phyloP scores from a whole-genome alignment of 805 yeast genomes.

The Starmerella khaoyaiensis region DNA sequence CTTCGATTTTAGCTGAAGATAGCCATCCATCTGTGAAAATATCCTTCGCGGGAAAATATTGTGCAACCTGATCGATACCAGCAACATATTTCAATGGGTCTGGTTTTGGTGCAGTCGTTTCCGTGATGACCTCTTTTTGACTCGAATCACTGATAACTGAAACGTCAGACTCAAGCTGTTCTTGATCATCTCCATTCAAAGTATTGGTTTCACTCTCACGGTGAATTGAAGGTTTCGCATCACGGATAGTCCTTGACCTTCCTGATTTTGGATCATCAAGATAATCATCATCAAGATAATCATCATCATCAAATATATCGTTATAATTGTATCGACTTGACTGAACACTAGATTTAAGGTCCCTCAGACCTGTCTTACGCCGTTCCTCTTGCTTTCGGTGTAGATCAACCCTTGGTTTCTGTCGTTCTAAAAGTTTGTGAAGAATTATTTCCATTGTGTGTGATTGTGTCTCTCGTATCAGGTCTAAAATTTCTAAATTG shows the following conservation, averaged over 20 bases:
- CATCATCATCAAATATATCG: no score
- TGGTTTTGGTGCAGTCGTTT: background rate
- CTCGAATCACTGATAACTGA: background rate
- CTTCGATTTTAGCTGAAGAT: slow-evolving; percentile 57
- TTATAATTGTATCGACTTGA: no score
- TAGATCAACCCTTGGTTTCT: slow-evolving; percentile 6
- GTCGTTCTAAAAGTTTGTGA: slow-evolving; percentile 1
- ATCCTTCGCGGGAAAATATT: slow-evolving; percentile 15
- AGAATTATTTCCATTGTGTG: background rate
- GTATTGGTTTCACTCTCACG: no score
- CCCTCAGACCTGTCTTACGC: slow-evolving; percentile 2
- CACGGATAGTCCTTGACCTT: no score
- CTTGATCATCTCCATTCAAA: background rate
- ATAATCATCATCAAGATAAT: no score
- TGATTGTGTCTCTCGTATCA: slow-evolving; percentile 1
- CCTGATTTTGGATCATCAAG: no score
- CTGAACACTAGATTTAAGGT: background rate
- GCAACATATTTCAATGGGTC: slow-evolving; percentile 21
- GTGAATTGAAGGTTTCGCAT: no score
- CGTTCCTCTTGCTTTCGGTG: background rate
- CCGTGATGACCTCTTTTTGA: background rate
- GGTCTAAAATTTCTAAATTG: slow-evolving; percentile 10
- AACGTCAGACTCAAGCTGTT: background rate
- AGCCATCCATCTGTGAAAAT: slow-evolving; percentile 32
- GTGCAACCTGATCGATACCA: slow-evolving; percentile 18